Percentiles rank a stretch among this genome's conserved stretches.
Conservation (phyloP, 768 basidiomycete genomes). For the Rhodotorula taiwanensis region DNA sequence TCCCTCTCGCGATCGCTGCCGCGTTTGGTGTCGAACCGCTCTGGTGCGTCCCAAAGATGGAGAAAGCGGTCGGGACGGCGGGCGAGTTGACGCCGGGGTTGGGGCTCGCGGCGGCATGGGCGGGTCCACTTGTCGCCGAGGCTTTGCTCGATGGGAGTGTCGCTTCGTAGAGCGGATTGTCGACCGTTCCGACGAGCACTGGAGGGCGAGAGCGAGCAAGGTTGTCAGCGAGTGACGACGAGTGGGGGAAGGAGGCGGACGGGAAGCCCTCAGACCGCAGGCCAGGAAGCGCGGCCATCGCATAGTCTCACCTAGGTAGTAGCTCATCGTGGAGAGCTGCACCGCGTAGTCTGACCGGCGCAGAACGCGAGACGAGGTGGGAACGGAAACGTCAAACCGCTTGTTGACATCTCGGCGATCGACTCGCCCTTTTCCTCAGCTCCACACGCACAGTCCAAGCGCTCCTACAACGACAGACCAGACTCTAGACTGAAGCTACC, state of each 20-base stretch:
- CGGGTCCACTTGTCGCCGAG: conserved; percentile 43
- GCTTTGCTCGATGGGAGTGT: conserved; percentile 43
- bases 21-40: not conserved
- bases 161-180: conserved; percentile 48
- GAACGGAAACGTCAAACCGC: too few species aligned
- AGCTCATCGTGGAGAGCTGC: conserved; percentile 45
- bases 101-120: conserved; percentile 38
- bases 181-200: conserved; percentile 48
- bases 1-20: not conserved
- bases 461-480: too few species aligned
- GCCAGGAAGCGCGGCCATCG: too few species aligned
- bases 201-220: not conserved
- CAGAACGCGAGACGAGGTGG: too few species aligned
- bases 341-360: too few species aligned
- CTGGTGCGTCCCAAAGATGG: conserved; percentile 37
- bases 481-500: too few species aligned
- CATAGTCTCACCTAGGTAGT: conserved; percentile 43
- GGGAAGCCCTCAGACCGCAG: too few species aligned
- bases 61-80: conserved; percentile 45
- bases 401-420: conserved; percentile 1
- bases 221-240: not conserved
- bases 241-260: not conserved
- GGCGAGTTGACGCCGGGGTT: conserved; percentile 35
- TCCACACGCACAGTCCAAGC: too few species aligned
- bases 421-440: too few species aligned